phyloP scores from a whole-genome alignment of 2,329 filamentous ascomycete species.

The Botrytis paeoniae region DNA sequence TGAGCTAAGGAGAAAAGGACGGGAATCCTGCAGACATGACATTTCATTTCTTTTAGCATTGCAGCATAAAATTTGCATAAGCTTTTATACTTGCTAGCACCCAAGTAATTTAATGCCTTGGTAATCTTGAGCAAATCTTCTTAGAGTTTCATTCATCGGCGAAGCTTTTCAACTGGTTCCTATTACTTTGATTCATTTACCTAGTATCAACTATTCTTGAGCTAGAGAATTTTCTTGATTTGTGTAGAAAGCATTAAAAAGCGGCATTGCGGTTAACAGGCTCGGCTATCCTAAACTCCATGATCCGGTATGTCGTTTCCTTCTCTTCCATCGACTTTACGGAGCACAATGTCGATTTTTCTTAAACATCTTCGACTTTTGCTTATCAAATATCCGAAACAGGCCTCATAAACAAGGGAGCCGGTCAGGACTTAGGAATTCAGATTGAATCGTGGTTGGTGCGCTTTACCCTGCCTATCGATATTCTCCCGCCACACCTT shows the following conservation, averaged over 20 bases:
- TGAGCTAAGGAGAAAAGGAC: neutral
- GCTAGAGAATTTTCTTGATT: neutral
- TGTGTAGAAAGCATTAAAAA: neutral
- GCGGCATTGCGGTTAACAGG: neutral
- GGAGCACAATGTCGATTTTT: neutral
- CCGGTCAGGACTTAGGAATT: neutral
- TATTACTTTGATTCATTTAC: neutral
- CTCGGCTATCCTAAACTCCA: slow-evolving; percentile 1
- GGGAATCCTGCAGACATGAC: neutral
- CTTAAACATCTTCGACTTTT: neutral
- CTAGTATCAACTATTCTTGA: neutral
- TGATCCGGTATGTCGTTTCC: neutral
- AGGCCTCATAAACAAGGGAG: neutral
- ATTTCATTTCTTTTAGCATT: neutral
- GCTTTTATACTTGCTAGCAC: neutral
- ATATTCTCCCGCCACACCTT: slow-evolving; percentile 16
- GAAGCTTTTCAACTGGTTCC: neutral
- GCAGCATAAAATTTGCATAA: neutral
- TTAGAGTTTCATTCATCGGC: neutral
- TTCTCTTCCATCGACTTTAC: neutral
- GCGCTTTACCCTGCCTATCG: neutral
- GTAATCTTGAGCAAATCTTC: neutral
- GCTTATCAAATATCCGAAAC: neutral
- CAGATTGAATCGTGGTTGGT: slow-evolving; percentile 4
- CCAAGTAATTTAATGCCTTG: neutral